phyloP scores from a whole-genome alignment of 2,329 filamentous ascomycete species.

The Epichloe brachyelytri region DNA sequence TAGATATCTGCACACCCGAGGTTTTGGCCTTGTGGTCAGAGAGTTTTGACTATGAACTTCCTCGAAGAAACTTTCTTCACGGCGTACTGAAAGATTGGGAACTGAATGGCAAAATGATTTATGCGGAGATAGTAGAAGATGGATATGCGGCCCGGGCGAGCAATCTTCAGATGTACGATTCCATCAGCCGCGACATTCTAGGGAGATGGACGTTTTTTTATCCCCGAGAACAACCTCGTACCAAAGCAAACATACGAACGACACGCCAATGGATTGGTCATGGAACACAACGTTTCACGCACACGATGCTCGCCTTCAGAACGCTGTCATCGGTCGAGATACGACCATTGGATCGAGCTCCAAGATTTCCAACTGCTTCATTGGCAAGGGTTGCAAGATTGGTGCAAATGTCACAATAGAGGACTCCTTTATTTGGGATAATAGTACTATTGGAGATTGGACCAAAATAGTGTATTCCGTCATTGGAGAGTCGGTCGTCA shows the following conservation, averaged over 20 bases:
- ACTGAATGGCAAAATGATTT: constrained; percentile 92
- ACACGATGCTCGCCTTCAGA: constrained; percentile 55
- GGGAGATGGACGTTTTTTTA: constrained; percentile 73
- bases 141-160: constrained; percentile 78
- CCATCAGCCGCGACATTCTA: constrained; percentile 76
- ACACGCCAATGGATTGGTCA: constrained; percentile 56
- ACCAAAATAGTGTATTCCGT: constrained; percentile 59
- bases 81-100: constrained; percentile 95
- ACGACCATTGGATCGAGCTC: constrained; percentile 64
- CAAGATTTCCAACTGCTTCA: constrained; percentile 59
- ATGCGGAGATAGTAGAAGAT: constrained; percentile 71
- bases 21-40: constrained; percentile 92
- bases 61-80: constrained; percentile 76
- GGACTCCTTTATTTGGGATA: constrained; percentile 80
- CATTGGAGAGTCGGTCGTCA: constrained; percentile 55
- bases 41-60: constrained; percentile 91
- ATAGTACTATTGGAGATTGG: constrained; percentile 63
- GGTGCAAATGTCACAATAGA: constrained; percentile 71
- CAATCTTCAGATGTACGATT: constrained; percentile 81
- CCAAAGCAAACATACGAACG: constrained; percentile 64
- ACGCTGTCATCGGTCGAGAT: constrained; percentile 63
- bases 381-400: constrained; percentile 77
- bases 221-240: constrained; percentile 78
- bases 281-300: constrained; percentile 68
- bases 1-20: constrained; percentile 95